phyloP scores from a whole-genome alignment of 495 filamentous ascomycete genomes.

The Talaromyces proteolyticus region DNA sequence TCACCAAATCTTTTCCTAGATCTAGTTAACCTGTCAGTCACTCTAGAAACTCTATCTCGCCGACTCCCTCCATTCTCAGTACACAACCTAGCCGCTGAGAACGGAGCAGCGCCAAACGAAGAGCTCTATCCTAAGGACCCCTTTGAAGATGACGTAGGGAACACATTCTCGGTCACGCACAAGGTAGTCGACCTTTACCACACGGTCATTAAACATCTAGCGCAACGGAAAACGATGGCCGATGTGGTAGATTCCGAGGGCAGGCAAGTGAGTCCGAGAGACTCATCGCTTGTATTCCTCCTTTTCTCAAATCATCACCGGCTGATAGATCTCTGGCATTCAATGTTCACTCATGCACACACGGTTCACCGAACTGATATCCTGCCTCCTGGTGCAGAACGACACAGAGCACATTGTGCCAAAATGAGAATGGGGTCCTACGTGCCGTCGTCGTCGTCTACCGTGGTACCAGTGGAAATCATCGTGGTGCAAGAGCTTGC shows the following conservation, averaged over 20 bases:
- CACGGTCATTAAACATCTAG: background rate
- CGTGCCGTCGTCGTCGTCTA: slow-evolving; percentile 1
- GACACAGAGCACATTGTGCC: background rate
- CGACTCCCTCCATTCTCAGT: background rate
- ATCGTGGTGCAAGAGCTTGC: slow-evolving; percentile 1
- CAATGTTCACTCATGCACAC: background rate
- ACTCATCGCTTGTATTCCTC: background rate
- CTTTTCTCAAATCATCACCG: slow-evolving; percentile 1
- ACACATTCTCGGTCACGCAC: background rate
- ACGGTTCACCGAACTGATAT: background rate
- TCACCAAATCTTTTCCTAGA: slow-evolving; percentile 1
- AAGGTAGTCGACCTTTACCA: background rate
- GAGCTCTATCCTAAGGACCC: background rate
- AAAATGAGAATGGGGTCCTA: background rate
- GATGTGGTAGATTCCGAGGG: background rate
- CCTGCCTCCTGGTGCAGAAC: background rate
- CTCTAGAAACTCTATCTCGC: background rate
- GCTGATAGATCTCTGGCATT: background rate
- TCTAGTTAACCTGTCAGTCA: background rate
- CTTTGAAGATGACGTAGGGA: background rate
- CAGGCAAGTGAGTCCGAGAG: background rate
- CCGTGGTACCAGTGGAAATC: slow-evolving; percentile 1
- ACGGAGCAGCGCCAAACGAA: background rate
- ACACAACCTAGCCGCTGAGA: background rate
- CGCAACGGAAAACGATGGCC: background rate